Percentiles rank a stretch among this genome's conserved stretches.
phyloP scores from a whole-genome alignment of 345 rosid species.

The Draba incana region DNA sequence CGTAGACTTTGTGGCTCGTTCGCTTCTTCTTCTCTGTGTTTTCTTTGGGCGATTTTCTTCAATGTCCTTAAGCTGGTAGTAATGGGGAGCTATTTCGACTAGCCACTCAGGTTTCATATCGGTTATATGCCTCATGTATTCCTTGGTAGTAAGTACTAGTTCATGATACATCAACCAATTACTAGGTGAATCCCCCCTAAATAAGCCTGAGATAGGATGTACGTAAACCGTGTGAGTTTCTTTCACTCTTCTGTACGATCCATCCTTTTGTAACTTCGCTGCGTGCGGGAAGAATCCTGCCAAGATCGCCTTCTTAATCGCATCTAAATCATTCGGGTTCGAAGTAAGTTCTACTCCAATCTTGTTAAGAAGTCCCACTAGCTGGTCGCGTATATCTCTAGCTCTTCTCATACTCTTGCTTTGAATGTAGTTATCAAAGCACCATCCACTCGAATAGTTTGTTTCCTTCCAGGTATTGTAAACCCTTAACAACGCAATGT shows the following conservation, averaged over 20 bases:
- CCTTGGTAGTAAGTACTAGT: conserved; percentile 86
- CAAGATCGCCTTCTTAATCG: conserved; percentile 80
- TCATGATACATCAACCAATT: conserved; percentile 90
- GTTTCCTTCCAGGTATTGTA: conserved; percentile 88
- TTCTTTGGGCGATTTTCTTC: conserved; percentile 52
- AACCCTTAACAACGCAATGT: conserved; percentile 82
- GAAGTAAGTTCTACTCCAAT: conserved; percentile 77
- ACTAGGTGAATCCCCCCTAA: conserved; percentile 59
- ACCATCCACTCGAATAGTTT: conserved; percentile 89
- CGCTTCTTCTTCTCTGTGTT: conserved; percentile 16
- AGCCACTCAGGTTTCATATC: conserved; percentile 96
- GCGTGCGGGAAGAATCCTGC: conserved; percentile 92
- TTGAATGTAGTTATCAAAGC: conserved; percentile 95
- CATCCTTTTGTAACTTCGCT: conserved; percentile 81
- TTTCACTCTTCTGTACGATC: conserved; percentile 81
- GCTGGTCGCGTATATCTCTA: conserved; percentile 84
- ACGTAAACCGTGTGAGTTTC: conserved; percentile 85
- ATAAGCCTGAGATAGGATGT: conserved; percentile 87
- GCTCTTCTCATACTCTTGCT: conserved; percentile 95
- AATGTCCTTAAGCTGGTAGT: conserved; percentile 88
- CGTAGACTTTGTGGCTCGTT: neutral
- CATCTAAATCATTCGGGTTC: conserved; percentile 63
- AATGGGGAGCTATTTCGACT: conserved; percentile 92
- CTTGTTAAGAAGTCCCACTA: conserved; percentile 84
- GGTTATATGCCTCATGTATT: conserved; percentile 89